Base-by-base conservation (phyloP, 257 asterid genomes). In the Solanum acaule region DNA sequence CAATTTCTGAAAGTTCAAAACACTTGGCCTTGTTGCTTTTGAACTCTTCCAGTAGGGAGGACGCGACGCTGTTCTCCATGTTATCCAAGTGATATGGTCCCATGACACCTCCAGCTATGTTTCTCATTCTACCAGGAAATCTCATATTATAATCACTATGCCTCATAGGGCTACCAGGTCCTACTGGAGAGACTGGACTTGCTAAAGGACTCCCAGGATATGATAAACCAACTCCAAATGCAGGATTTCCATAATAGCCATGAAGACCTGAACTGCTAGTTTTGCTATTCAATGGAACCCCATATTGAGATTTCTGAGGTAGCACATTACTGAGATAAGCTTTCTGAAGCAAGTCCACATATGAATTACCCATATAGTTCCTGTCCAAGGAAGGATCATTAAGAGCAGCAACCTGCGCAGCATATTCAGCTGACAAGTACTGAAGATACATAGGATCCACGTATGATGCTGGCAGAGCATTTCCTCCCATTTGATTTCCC, bases 51-150 rank as follows among this genome's bases (percentile, higher is more conserved):
- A 97, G 92, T 87, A 97, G 88, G 85, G 98, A 91, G 67, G 97
- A 95, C 12, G 91, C 93, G 86, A 93, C 93, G 89, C 92, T 90
- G 87, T 88, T 89, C 35, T 97, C 98, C 95, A 95, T 86, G 89
- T 90, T 93, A 90, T 95, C 98, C 93, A 96, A 87, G 90, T 94
- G 94, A 98, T 98, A 97, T 10, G 96, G 94, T 63, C 99, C 99
- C 88, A 93, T 83, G 37, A 92, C 92, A 90, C 93, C 93, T 73
- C 96, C 98, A 86, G 94, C 93, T 31, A 92, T 90, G 90, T 92
- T 96, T 92, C 97, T 92, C 94, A 94, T 88, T 82, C 98, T 98
- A 88, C 94, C 94, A 67, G 93, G 87, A 73, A 84, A 92, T 85
- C 99, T 91, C 92, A 91, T 89, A 86, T 91, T 92, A 82, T 92